Evolutionary conservation across 2,329 filamentous ascomycete species (phyloP), one percentile per base, ranked within the genome.

Genomic region (Pezicula neosporulosa): DNA sequence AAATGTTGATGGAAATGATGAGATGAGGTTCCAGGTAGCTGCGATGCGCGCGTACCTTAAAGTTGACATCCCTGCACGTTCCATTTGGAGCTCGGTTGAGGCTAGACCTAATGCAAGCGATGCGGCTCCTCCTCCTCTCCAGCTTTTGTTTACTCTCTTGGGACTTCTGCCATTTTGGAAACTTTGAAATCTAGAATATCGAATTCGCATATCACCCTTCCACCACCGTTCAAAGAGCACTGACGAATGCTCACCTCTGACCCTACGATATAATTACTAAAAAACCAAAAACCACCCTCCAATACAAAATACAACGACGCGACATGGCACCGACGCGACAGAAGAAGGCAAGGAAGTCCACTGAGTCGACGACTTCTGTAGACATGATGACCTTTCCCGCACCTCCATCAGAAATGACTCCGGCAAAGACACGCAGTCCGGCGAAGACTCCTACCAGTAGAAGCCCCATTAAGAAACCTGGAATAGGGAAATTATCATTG

Each of bases 401-500:
- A 16, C 59, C 61, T 46, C 56, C 62, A 30, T 28, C 42, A 9
- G 50, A 60, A 49, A 57, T 60, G 48, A 44, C 60, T 49, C 55
- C 56, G 9, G 69, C 69, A 28, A 72, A 74, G 54, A 72, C 69
- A 30, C 68, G 65, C 57, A 74, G 57, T 54, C 55, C 60, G 19
- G 46, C 52, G 18, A 54, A 55, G 49, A 62, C 66, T 49, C 66
- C 60, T 55, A 72, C 73, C 55, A 75, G 73, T 28, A 67, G 73
- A 66, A 87, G 82, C 62, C 86, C 86, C 2, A 77, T 80, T 49
- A 86, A 80, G 69, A 87, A 81, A 71, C 77, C 71, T 57, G 77
- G 72, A 63, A 71, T 80, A 53, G 82, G 78, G 41, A 80, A 10
- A 10, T 33, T 93, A 56, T 85, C 83, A 3, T 68, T 81, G 50